Percentiles rank a stretch among this genome's conserved stretches.
phyloP scores from a whole-genome alignment of 805 yeast species.

The Candida endomychidarum region DNA sequence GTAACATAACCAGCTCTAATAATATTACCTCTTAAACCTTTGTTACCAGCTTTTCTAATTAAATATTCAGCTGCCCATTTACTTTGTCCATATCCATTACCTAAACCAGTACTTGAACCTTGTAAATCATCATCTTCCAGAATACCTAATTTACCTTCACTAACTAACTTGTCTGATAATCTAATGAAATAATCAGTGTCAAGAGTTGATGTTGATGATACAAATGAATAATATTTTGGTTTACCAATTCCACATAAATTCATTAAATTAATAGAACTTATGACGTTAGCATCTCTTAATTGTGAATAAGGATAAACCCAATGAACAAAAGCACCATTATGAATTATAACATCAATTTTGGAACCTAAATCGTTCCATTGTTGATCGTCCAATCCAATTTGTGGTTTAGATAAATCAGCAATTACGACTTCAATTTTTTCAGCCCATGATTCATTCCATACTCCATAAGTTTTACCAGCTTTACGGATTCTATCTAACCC shows the following conservation, averaged over 20 bases:
- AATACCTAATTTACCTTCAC: constrained; percentile 69
- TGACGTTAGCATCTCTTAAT: constrained; percentile 88
- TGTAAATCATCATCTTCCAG: constrained; percentile 78
- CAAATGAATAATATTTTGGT: constrained; percentile 84
- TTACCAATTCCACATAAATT: constrained; percentile 75
- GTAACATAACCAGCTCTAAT: constrained; percentile 96
- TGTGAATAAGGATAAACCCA: constrained; percentile 97
- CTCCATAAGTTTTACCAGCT: constrained; percentile 80
- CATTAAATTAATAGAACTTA: constrained; percentile 82
- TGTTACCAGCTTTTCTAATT: constrained; percentile 80
- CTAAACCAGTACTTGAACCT: constrained; percentile 81
- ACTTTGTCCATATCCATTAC: constrained; percentile 95
- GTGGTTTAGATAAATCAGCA: constrained; percentile 74
- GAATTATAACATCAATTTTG: constrained; percentile 78
- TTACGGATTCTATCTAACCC: constrained; percentile 76
- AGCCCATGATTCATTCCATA: constrained; percentile 65
- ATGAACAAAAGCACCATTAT: constrained; percentile 97
- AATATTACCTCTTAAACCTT: constrained; percentile 85
- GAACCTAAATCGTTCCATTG: constrained; percentile 60
- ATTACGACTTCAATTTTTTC: constrained; percentile 65
- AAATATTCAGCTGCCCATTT: constrained; percentile 97
- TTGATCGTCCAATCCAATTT: constrained; percentile 63
- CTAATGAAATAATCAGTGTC: constrained; percentile 81
- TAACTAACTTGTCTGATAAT: constrained; percentile 67
- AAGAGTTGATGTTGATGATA: constrained; percentile 90